Base-by-base conservation (phyloP, 495 filamentous ascomycete species). In the Penicillium psychrofluorescens region DNA sequence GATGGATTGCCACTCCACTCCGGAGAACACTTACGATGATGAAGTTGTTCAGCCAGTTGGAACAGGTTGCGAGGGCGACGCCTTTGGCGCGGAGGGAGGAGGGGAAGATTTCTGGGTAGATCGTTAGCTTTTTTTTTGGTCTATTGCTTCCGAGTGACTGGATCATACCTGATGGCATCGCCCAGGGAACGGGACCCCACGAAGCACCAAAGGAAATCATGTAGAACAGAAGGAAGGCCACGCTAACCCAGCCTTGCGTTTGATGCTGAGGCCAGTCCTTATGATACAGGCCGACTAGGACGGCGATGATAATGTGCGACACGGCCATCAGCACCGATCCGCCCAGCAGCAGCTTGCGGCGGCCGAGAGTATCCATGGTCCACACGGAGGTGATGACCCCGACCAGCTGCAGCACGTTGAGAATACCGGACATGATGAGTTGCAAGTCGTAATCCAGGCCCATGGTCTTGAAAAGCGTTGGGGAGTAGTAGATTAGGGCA, bases 1-100 rank as follows among this genome's bases (percentile, higher is more conserved):
- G 35, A 35, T 11, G 29, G 13, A 29, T 12, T 14, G 9, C 8
- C 1, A 12, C 30, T 16, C 11, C 7, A 8, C 5, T 12, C 7
- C 8, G 11, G 13, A 29, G 7, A 12, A 22, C 13, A 53, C 60
- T 47, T 48, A 68, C 71, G 32, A 78, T 75, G 34, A 80, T 73
- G 48, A 79, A 78, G 50, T 79, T 79, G 49, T 74, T 77, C 1
- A 77, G 44, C 75, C 76, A 80, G 41, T 74, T 77, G 2, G 71
- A 73, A 48, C 66, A 73, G 2, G 75, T 78, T 2, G 70, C 67
- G 11, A 77, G 49, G 13, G 73, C 72, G 3, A 76, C 68, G 41
- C 75, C 69, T 46, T 79, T 77, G 4, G 75, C 71, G 29, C 76
- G 68, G 5, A 75, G 64, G 16, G 66, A 70, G 0, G 68, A 72